A percentile compares a stretch with the other conserved stretches of the same genome.
Evolutionary conservation across 805 yeast species (phyloP).

Genomic region (Wickerhamiella australiensis): DNA sequence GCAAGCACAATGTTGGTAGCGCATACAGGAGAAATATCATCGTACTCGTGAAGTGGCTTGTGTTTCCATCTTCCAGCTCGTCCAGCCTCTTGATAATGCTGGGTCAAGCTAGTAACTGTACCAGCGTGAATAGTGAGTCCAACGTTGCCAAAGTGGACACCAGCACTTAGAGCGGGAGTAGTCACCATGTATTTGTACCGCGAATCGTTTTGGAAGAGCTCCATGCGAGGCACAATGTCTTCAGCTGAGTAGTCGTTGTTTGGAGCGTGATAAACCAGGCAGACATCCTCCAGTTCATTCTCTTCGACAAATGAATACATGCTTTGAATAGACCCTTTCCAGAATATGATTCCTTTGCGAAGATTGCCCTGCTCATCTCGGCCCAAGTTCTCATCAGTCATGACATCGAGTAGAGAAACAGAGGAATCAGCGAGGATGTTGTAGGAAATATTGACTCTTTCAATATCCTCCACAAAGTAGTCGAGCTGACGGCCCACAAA

Average conservation of each 20-base stretch:
- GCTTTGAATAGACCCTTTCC: background rate
- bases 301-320: background rate
- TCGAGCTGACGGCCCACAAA: background rate
- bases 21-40: background rate
- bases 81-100: background rate
- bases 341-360: background rate
- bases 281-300: background rate
- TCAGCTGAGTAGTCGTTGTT: background rate
- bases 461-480: background rate
- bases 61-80: background rate
- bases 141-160: background rate
- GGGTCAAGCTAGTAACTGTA: background rate
- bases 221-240: background rate
- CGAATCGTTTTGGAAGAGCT: background rate
- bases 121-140: background rate
- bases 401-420: background rate
- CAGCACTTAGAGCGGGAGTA: background rate
- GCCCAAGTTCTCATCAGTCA: background rate
- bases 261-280: background rate
- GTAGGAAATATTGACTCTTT: background rate
- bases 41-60: background rate
- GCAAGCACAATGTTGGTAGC: background rate
- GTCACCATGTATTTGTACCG: background rate
- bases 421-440: background rate
- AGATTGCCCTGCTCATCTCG: background rate